These are phyloP conservation scores for Hypholoma sublateritium DNA, from an alignment of 768 basidiomycete genomes.

Conservation along the genomic window DNA sequence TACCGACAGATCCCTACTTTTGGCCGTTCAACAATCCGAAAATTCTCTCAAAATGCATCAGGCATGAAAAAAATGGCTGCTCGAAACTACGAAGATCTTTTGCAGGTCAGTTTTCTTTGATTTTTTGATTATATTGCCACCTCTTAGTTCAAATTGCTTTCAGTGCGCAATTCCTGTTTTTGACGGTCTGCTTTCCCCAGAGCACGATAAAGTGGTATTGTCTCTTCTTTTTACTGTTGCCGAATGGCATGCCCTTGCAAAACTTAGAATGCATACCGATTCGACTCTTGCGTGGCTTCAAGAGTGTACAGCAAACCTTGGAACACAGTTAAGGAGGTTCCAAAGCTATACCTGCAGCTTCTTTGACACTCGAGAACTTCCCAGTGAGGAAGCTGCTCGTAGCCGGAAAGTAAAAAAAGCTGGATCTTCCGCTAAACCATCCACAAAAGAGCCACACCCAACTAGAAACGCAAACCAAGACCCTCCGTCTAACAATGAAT, in stretches of 20 bases:
- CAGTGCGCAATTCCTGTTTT: conserved; percentile 33
- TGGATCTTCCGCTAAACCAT: too few relatives aligned
- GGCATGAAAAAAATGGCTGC: conserved; percentile 30
- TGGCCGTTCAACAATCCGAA: conserved; percentile 22
- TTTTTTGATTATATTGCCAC: too few relatives aligned
- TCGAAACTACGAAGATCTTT: conserved; percentile 32
- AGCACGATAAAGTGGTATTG: too few relatives aligned
- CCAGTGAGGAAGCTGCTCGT: conserved; percentile 11
- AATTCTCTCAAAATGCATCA: conserved; percentile 26
- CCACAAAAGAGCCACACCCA: too few relatives aligned
- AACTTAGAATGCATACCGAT: too few relatives aligned
- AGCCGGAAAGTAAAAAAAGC: background rate
- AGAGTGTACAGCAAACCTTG: conserved; percentile 1
- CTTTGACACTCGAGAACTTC: conserved; percentile 7
- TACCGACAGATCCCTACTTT: conserved; percentile 20
- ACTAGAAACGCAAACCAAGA: too few relatives aligned
- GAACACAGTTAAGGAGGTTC: conserved; percentile 1
- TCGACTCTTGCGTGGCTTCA: background rate
- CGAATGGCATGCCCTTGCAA: too few relatives aligned
- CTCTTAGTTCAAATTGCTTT: background rate
- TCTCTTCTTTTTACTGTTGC: too few relatives aligned
- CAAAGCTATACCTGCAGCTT: background rate
- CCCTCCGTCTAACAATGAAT: background rate
- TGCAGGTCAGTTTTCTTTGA: conserved; percentile 19
- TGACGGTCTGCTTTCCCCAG: conserved; percentile 16